phyloP scores from a whole-genome alignment of 2,329 filamentous ascomycete genomes.

The Stachybotrys chartarum region DNA sequence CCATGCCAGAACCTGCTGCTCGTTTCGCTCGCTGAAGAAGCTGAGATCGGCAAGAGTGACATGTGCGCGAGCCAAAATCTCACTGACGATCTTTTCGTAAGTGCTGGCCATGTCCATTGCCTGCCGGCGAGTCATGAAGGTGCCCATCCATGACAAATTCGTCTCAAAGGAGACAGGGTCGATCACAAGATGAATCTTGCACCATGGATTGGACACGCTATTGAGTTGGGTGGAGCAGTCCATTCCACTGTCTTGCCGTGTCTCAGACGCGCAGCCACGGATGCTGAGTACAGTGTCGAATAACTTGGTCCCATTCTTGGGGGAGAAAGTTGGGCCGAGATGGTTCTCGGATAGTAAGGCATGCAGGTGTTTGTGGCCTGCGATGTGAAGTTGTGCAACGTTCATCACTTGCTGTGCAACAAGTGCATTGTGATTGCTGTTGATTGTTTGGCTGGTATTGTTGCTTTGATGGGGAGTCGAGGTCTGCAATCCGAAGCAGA shows the following conservation, averaged over 20 bases:
- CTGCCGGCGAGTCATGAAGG: conserved; percentile 32
- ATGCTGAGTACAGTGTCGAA: conserved; percentile 38
- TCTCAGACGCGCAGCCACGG: conserved; percentile 9
- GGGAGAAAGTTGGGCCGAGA: background rate
- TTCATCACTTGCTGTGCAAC: background rate
- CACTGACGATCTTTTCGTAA: conserved; percentile 39
- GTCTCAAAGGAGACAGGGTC: conserved; percentile 10
- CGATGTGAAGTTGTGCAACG: conserved; percentile 1
- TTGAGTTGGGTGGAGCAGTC: background rate
- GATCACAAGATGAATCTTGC: conserved; percentile 10
- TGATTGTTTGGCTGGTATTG: background rate
- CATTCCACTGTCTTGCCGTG: conserved; percentile 10
- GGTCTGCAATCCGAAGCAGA: conserved; percentile 9
- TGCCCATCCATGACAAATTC: conserved; percentile 24
- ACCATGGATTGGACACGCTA: conserved; percentile 4
- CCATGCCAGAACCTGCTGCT: conserved; percentile 35
- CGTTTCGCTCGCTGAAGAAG: conserved; percentile 43
- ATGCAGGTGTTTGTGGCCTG: background rate
- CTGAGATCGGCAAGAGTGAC: conserved; percentile 33
- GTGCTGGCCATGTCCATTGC: conserved; percentile 39
- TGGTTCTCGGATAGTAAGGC: background rate
- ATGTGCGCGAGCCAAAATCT: conserved; percentile 30
- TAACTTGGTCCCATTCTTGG: conserved; percentile 14
- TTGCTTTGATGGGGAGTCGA: background rate
- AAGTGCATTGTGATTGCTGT: background rate